Evolutionary conservation across 31 red algal genomes (phyloP), one percentile per base, ranked within the genome.

Genomic region (Asparagopsis taxiformis): DNA sequence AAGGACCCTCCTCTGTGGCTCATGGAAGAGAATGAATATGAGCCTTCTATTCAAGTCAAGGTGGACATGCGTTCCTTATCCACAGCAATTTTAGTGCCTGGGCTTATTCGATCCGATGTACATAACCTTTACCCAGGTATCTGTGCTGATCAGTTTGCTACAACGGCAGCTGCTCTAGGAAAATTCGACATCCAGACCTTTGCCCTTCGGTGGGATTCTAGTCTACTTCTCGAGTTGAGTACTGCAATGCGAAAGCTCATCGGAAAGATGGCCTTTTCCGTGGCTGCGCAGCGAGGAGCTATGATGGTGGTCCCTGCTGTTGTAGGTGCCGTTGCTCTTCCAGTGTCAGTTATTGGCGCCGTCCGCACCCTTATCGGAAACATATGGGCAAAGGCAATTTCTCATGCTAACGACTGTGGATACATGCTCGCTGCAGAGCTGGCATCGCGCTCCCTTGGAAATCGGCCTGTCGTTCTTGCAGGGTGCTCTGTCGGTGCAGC

Each of bases 351-450:
- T 20, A 70, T 88, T 62, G 58, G 65, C 32, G 83, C 83, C 3
- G 39, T 88, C 35, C 62, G 72, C 3, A 78, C 72, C 10, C 17
- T 88, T 33, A 88, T 88, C 46, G 83, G 73, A 26, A 88, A 88
- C 32, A 88, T 72, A 57, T 88, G 83, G 83, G 72, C 83, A n/a
- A 70, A 46, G 53, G 62, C 83, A 55, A 70, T 88, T 16, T 78
- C 83, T 7, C 71, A 64, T 31, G 83, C 72, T 7, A 46, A 23
- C 21, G 72, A 77, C 32, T 77, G 72, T 44, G 83, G 83, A 32
- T 78, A 78, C 48, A 88, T 88, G 83, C 83, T 88, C 21, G 72
- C 83, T 0, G 83, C 83, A 22, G 83, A 88, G 55, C 72, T 85
- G 24, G 70, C 81, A 9, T 74, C 81, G 9, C 48, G 81, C 10